Percentiles rank a stretch among this genome's conserved stretches.
These are phyloP conservation scores for Trichoderma aggressivum DNA, from an alignment of 2,329 filamentous ascomycete genomes.

Conservation along the genomic window DNA sequence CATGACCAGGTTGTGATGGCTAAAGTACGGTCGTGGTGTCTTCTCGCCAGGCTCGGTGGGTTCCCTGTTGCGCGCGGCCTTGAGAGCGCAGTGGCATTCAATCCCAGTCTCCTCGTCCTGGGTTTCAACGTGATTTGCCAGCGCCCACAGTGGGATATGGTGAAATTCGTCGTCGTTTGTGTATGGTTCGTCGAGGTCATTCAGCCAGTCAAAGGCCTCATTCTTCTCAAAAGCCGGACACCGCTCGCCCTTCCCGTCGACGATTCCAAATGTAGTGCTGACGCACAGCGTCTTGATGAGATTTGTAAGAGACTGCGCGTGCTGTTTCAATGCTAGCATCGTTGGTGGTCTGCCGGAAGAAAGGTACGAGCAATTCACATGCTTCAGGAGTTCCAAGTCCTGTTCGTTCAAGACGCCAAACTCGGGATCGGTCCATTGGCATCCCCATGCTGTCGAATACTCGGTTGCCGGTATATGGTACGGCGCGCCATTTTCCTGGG, in stretches of 20 bases:
- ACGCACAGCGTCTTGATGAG: slow-evolving; percentile 50
- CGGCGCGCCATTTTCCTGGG: not conserved
- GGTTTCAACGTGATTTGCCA: slow-evolving; percentile 44
- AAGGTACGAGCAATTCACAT: slow-evolving; percentile 57
- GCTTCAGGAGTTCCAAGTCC: slow-evolving; percentile 29
- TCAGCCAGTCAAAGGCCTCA: slow-evolving; percentile 57
- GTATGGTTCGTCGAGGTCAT: slow-evolving; percentile 49
- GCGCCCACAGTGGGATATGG: slow-evolving; percentile 43
- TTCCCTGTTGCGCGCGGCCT: slow-evolving; percentile 25
- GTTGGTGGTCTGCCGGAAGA: slow-evolving; percentile 54
- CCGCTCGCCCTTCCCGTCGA: slow-evolving; percentile 25
- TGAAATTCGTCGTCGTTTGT: slow-evolving; percentile 46
- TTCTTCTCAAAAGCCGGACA: slow-evolving; percentile 36
- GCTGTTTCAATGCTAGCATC: slow-evolving; percentile 56
- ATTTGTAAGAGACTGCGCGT: slow-evolving; percentile 54
- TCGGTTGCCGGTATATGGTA: slow-evolving; percentile 25
- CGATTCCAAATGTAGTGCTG: slow-evolving; percentile 28
- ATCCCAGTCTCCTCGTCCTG: slow-evolving; percentile 42
- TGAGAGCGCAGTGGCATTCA: slow-evolving; percentile 46
- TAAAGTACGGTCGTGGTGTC: slow-evolving; percentile 38
- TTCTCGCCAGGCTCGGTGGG: slow-evolving; percentile 21
- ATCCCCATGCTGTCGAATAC: slow-evolving; percentile 30
- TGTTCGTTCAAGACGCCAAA: slow-evolving; percentile 23
- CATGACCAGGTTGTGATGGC: slow-evolving; percentile 48
- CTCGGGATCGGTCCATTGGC: slow-evolving; percentile 25